These are phyloP conservation scores for Talinum fruticosum DNA, from an alignment of 148 eudicot species.

Conservation along the genomic window DNA sequence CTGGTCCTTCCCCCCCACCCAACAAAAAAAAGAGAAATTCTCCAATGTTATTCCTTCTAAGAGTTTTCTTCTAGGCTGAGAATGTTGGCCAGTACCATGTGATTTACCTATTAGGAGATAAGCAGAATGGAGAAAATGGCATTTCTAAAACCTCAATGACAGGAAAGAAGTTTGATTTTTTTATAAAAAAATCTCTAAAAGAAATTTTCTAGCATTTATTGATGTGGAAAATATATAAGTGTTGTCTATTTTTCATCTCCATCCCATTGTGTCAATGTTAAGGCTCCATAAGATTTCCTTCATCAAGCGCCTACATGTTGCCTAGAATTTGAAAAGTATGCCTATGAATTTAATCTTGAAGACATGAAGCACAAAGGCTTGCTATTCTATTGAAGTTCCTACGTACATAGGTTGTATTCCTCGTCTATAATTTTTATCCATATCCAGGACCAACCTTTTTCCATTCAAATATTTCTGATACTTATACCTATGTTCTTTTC, in stretches of 20 bases:
- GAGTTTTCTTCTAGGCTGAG: too few relatives aligned
- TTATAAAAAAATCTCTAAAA: too few relatives aligned
- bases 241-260: background rate
- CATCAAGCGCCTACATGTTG: background rate
- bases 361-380: background rate
- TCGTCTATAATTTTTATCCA: background rate
- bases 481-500: conserved; percentile 19
- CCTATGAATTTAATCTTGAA: background rate
- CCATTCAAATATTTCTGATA: background rate
- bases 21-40: too few relatives aligned
- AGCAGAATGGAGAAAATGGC: too few relatives aligned
- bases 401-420: background rate
- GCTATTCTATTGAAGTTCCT: background rate
- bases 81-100: too few relatives aligned
- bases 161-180: too few relatives aligned
- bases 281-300: background rate
- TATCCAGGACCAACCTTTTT: background rate
- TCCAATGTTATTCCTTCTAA: too few relatives aligned
- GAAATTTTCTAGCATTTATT: too few relatives aligned
- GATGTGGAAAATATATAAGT: background rate
- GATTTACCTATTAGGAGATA: too few relatives aligned
- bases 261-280: background rate
- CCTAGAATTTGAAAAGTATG: background rate
- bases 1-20: too few relatives aligned
- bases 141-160: too few relatives aligned